These are phyloP conservation scores for Apiotrichum domesticum DNA, from an alignment of 1,284 basidiomycete species.

Conservation along the genomic window DNA sequence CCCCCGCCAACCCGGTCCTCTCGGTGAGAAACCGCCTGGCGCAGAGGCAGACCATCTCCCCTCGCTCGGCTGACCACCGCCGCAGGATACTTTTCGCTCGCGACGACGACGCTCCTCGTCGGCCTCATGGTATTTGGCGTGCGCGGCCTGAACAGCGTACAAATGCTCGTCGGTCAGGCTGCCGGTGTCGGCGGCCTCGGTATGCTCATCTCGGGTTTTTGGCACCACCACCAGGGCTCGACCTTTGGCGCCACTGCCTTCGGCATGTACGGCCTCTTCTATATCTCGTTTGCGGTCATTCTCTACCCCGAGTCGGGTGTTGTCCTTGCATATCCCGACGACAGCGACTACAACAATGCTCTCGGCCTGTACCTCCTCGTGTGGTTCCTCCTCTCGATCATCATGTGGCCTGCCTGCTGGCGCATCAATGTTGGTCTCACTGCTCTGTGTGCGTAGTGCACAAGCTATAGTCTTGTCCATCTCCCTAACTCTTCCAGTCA, in stretches of 20 bases:
- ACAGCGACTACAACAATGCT: constrained; percentile 12
- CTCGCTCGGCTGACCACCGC: too few relatives aligned
- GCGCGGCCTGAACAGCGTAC: constrained; percentile 3
- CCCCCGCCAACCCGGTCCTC: background rate
- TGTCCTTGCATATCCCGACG: constrained; percentile 1
- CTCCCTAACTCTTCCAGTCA: background rate
- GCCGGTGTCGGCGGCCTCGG: constrained; percentile 12
- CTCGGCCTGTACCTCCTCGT: constrained; percentile 12
- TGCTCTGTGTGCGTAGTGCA: constrained; percentile 3
- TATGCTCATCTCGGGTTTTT: constrained; percentile 17
- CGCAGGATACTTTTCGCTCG: constrained; percentile 14
- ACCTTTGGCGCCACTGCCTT: constrained; percentile 13
- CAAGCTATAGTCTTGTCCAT: background rate
- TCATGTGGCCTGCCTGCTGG: constrained; percentile 13
- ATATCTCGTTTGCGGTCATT: constrained; percentile 11
- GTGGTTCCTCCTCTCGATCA: constrained; percentile 12
- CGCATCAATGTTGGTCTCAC: constrained; percentile 12
- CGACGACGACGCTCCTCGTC: constrained; percentile 12
- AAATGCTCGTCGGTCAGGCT: constrained; percentile 11
- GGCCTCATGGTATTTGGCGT: constrained; percentile 10
- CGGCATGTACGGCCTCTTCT: constrained; percentile 18
- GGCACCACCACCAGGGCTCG: constrained; percentile 13
- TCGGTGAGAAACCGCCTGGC: background rate
- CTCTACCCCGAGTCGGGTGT: constrained; percentile 13
- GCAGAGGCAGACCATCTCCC: background rate